phyloP scores from a whole-genome alignment of 345 rosid species.

The Iberis pinnata region DNA sequence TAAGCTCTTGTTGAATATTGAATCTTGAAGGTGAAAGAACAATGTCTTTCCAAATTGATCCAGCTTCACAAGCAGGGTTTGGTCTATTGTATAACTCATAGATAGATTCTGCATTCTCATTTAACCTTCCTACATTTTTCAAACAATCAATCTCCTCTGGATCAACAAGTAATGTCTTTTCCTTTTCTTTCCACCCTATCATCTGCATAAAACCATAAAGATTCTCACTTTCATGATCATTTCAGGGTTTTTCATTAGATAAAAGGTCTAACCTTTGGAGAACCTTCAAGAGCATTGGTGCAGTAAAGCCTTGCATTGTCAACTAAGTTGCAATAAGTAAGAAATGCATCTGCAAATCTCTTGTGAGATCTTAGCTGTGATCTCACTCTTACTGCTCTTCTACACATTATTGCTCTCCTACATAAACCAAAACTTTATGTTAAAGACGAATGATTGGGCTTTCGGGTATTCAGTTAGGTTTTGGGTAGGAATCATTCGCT shows the following conservation, averaged over 20 bases:
- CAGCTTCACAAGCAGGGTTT: constrained; percentile 58
- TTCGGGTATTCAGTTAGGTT: too few species aligned
- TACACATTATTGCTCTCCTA: constrained; percentile 92
- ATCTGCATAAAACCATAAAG: constrained; percentile 40
- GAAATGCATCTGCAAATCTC: constrained; percentile 82
- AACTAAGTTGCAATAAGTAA: constrained; percentile 70
- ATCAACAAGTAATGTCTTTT: constrained; percentile 81
- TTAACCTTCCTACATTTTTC: constrained; percentile 55
- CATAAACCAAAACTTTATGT: constrained; percentile 12
- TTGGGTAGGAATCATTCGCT: too few species aligned
- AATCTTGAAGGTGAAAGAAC: constrained; percentile 81
- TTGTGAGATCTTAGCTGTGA: constrained; percentile 87
- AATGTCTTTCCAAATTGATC: constrained; percentile 95
- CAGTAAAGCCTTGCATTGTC: constrained; percentile 82
- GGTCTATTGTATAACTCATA: constrained; percentile 66
- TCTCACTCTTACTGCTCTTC: constrained; percentile 85
- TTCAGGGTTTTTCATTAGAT: not conserved
- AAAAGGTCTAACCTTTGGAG: constrained; percentile 55
- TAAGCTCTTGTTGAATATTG: constrained; percentile 71
- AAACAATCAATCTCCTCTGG: constrained; percentile 75
- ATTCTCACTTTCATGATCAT: constrained; percentile 1
- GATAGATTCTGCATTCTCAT: constrained; percentile 75
- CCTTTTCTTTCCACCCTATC: constrained; percentile 97
- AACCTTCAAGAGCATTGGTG: constrained; percentile 79
- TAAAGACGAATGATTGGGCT: too few species aligned